Evolutionary conservation across 257 asterid genomes (phyloP), one percentile per base, ranked within the genome.

Genomic region (Rauvolfia tetraphylla): DNA sequence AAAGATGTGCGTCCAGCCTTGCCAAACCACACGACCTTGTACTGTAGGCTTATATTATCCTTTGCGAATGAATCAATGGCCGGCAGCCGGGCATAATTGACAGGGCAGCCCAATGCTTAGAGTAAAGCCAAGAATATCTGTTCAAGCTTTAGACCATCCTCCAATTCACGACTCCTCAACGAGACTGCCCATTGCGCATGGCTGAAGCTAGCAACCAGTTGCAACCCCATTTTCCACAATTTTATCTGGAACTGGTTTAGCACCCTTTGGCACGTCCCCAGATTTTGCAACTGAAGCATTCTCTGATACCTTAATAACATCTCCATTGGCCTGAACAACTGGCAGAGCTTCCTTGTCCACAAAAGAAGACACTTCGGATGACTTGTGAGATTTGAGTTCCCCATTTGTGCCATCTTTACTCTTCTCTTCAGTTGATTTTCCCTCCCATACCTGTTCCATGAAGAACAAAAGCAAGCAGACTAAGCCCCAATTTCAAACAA

Each of bases 381-480:
- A n/a, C 49, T 66, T 67, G 31, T 67, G 72, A 27, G 51, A 22
- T 22, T 67, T 67, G 31, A 67, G 33, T 38, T 67, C 72, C 31
- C 72, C 72, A 22, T 22, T 67, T 23, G 29, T 67, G 25, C 51
- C 10, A 67, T 39, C 72, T 38, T 67, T 67, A 33, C 23, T 67
- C 51, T 67, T 67, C 51, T 67, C 72, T 18, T 67, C 72, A 0
- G 51, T 36, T 18, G 72, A 14, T 67, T 67, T 67, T 22, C 72
- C 72, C 49, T 67, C 72, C 72, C 72, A 67, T 67, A 67, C 72
- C 72, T 67, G 72, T 67, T 39, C 18, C 68, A 61, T 61, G 41
- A 29, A 51, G 15, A 61, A 23, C 15, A 61, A 20, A 56, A 61
- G 66, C 18, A 29, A 29, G 39, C 31, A 66, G 49, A 38, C 27